Evolutionary conservation across 768 basidiomycete species (phyloP).

Genomic region (Piloderma croceum): DNA sequence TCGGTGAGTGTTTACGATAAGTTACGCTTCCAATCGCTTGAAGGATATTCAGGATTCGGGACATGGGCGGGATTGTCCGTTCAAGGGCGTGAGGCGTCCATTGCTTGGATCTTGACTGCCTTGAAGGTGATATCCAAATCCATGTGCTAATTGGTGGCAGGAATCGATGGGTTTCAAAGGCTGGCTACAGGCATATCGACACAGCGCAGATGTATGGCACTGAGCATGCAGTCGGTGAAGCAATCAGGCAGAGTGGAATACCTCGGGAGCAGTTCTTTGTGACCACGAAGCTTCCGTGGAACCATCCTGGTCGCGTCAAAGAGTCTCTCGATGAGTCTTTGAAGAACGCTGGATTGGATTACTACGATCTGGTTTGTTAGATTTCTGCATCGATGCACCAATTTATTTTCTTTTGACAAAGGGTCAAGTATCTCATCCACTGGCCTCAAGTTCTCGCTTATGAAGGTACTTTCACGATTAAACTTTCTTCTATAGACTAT

Average conservation of each 20-base stretch:
- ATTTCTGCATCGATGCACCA: conserved; percentile 25
- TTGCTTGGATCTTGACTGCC: conserved; percentile 37
- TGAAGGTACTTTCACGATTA: conserved; percentile 19
- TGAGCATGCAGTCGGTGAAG: conserved; percentile 41
- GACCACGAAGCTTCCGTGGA: conserved; percentile 44
- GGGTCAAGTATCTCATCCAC: conserved; percentile 42
- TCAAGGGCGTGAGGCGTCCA: conserved; percentile 13
- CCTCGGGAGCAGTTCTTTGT: conserved; percentile 42
- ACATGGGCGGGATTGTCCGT: conserved; percentile 7
- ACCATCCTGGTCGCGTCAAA: conserved; percentile 28
- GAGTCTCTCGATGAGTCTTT: conserved; percentile 39
- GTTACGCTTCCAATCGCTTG: conserved; percentile 38
- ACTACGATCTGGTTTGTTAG: conserved; percentile 38
- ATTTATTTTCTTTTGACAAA: conserved; percentile 6
- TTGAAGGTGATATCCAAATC: conserved; percentile 25
- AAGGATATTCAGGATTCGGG: conserved; percentile 4
- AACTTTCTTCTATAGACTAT: neutral
- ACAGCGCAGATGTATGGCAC: conserved; percentile 36
- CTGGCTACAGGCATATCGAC: conserved; percentile 39
- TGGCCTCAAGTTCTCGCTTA: conserved; percentile 39
- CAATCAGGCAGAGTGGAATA: conserved; percentile 40
- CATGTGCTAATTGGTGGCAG: neutral
- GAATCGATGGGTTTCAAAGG: conserved; percentile 16
- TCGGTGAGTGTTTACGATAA: conserved; percentile 30
- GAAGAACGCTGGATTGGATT: conserved; percentile 34